Percentiles rank a stretch among this genome's conserved stretches.
Conservation (phyloP, 2,329 filamentous ascomycete genomes). For the Botrytis tulipae region DNA sequence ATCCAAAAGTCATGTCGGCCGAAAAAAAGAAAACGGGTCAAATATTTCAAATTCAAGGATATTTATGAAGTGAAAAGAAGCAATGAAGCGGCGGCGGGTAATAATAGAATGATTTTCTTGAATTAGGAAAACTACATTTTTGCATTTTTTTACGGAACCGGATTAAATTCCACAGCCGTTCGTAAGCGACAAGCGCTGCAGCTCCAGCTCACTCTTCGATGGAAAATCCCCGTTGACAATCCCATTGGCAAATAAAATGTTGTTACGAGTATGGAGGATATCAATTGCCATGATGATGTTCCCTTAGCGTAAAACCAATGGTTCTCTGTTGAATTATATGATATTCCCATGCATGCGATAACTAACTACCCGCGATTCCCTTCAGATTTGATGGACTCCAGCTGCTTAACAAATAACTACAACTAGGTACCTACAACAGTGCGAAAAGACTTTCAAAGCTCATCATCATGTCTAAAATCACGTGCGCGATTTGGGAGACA, state of each 20-base stretch:
- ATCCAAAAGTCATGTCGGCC: slow-evolving; percentile 20
- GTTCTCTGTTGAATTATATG: neutral
- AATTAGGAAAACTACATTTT: slow-evolving; percentile 14
- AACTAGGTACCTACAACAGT: neutral
- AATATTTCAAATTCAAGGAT: neutral
- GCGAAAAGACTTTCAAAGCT: neutral
- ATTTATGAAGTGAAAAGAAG: neutral
- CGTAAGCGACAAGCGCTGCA: slow-evolving; percentile 7
- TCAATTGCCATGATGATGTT: neutral
- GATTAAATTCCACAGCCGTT: slow-evolving; percentile 11
- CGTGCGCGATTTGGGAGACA: neutral
- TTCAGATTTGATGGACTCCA: neutral
- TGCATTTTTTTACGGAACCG: slow-evolving; percentile 17
- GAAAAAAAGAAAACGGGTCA: neutral
- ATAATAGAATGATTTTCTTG: slow-evolving; percentile 2
- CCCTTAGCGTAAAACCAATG: neutral
- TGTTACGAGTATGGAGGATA: neutral
- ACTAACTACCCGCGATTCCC: neutral
- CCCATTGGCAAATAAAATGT: neutral
- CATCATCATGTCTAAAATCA: neutral
- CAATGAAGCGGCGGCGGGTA: neutral
- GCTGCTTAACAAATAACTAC: neutral
- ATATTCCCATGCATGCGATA: neutral
- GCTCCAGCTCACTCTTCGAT: neutral
- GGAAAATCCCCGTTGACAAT: neutral